Conservation (phyloP, 495 filamentous ascomycete genomes). For the Filosporella fistucella region DNA sequence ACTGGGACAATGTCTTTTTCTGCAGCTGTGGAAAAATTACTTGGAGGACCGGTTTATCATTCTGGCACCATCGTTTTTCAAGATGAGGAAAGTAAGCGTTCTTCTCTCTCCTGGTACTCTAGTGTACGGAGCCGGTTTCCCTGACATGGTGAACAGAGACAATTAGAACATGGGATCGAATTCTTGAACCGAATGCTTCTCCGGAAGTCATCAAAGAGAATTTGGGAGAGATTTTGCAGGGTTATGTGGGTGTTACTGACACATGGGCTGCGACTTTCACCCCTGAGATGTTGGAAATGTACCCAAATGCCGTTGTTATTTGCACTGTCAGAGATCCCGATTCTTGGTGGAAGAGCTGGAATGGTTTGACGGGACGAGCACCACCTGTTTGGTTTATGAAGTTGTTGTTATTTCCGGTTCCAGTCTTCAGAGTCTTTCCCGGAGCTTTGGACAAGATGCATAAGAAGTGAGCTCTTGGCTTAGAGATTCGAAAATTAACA, state of each 20-base stretch:
- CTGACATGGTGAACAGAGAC: neutral
- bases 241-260: conserved; percentile 32
- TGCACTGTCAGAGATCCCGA: conserved; percentile 30
- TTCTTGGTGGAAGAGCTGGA: conserved; percentile 29
- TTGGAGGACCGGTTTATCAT: conserved; percentile 36
- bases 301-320: conserved; percentile 42
- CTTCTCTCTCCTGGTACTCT: neutral
- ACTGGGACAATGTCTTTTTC: conserved; percentile 47
- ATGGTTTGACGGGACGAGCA: too few relatives aligned
- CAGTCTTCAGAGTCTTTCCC: too few relatives aligned
- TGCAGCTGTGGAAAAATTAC: conserved; percentile 38
- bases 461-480: too few relatives aligned
- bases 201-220: conserved; percentile 17
- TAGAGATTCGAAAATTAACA: too few relatives aligned
- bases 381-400: too few relatives aligned
- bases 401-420: too few relatives aligned
- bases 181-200: conserved; percentile 21
- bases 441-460: too few relatives aligned
- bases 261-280: conserved; percentile 31
- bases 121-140: too few relatives aligned
- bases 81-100: conserved; percentile 24
- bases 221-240: conserved; percentile 24
- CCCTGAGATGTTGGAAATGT: conserved; percentile 35
- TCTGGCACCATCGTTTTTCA: conserved; percentile 29
- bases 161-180: conserved; percentile 26